Percentiles rank a stretch among this genome's conserved stretches.
phyloP scores from a whole-genome alignment of 2,329 filamentous ascomycete genomes.

The Penicillium sp. region DNA sequence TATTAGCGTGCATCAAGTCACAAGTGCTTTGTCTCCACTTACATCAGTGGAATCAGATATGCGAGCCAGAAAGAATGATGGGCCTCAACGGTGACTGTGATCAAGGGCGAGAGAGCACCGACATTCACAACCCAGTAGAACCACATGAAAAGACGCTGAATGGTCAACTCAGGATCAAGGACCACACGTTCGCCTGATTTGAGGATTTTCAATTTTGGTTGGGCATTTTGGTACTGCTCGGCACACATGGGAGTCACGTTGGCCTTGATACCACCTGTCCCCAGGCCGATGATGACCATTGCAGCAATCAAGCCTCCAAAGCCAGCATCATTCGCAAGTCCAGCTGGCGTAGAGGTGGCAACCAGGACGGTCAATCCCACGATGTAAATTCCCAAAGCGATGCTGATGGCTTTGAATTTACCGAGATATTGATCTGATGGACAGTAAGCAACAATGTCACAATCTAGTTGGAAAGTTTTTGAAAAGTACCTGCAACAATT shows the following conservation, averaged over 20 bases:
- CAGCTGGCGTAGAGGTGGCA: slow-evolving; percentile 47
- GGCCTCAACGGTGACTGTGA: slow-evolving; percentile 58
- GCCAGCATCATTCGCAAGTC: slow-evolving; percentile 44
- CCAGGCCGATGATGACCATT: slow-evolving; percentile 59
- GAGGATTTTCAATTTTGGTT: slow-evolving; percentile 26
- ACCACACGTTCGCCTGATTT: slow-evolving; percentile 52
- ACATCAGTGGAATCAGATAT: slow-evolving; percentile 55
- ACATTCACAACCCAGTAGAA: slow-evolving; percentile 68
- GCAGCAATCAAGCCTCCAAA: slow-evolving; percentile 49
- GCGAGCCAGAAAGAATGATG: slow-evolving; percentile 62
- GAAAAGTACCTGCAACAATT: slow-evolving; percentile 37
- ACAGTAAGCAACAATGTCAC: not conserved
- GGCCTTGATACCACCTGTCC: slow-evolving; percentile 63
- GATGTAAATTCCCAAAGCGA: slow-evolving; percentile 53
- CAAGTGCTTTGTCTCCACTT: slow-evolving; percentile 29
- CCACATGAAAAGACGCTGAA: slow-evolving; percentile 62
- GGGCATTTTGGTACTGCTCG: slow-evolving; percentile 53
- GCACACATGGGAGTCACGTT: slow-evolving; percentile 55
- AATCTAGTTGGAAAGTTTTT: not conserved
- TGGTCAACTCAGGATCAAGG: slow-evolving; percentile 59
- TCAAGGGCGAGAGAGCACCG: slow-evolving; percentile 54
- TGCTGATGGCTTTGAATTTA: slow-evolving; percentile 54
- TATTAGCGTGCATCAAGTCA: not conserved
- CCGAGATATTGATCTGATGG: slow-evolving; percentile 52
- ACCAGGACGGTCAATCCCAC: slow-evolving; percentile 50